Conservation (phyloP, 805 yeast genomes). For the Cyberlindnera amylophila region DNA sequence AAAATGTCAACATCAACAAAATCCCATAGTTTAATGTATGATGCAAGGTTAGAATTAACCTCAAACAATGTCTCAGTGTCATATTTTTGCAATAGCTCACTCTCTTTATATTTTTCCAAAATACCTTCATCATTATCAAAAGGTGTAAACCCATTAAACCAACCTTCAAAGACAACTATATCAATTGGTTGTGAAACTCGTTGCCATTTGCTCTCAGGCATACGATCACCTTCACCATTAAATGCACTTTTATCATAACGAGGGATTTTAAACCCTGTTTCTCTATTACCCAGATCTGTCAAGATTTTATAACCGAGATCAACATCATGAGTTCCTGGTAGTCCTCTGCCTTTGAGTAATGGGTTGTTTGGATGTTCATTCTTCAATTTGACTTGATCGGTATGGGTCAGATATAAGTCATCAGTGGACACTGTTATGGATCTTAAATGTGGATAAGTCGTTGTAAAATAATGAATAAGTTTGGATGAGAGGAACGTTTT, state of each 20-base stretch:
- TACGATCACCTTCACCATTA: conserved; percentile 78
- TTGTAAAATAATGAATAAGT: conserved; percentile 33
- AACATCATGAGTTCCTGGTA: conserved; percentile 93
- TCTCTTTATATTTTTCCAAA: conserved; percentile 15
- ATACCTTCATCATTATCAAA: conserved; percentile 29
- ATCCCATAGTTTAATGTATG: conserved; percentile 54
- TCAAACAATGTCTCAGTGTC: conserved; percentile 27
- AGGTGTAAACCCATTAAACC: conserved; percentile 81
- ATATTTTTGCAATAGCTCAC: conserved; percentile 27
- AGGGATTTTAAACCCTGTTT: conserved; percentile 45
- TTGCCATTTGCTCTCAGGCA: conserved; percentile 37
- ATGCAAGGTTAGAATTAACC: conserved; percentile 49
- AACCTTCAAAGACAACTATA: conserved; percentile 82
- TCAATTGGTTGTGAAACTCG: conserved; percentile 41
- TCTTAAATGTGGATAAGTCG: conserved; percentile 33
- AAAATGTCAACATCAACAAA: conserved; percentile 57
- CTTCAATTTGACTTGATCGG: conserved; percentile 51
- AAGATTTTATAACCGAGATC: conserved; percentile 32
- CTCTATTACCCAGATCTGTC: conserved; percentile 25
- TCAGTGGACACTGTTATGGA: conserved; percentile 68
- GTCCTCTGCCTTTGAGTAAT: conserved; percentile 74
- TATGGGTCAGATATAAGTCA: conserved; percentile 74
- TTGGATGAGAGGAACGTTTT: conserved; percentile 54
- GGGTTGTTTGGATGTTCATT: conserved; percentile 40
- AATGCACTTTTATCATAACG: conserved; percentile 71